Percentiles rank a stretch among this genome's conserved stretches.
These are phyloP conservation scores for Papilionanthe hybrid DNA, from an alignment of 116 monocot species.

Conservation along the genomic window DNA sequence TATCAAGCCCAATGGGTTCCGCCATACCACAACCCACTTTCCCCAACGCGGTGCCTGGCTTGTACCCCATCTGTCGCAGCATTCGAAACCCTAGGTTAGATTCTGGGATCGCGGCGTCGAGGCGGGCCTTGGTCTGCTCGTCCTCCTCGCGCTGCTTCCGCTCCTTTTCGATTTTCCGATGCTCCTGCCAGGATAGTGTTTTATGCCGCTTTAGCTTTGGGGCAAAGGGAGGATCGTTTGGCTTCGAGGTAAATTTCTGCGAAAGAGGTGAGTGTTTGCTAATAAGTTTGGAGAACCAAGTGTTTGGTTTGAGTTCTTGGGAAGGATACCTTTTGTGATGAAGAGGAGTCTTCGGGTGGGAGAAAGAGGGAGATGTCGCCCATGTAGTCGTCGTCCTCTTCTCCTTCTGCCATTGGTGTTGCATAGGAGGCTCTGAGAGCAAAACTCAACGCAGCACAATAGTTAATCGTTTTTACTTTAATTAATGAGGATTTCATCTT, in stretches of 20 bases:
- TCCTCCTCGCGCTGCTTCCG: conserved; percentile 49
- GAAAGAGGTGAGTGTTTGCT: not conserved
- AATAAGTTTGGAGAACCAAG: not conserved
- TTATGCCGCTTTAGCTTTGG: conserved; percentile 25
- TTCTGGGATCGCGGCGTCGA: conserved; percentile 38
- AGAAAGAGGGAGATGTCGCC: conserved; percentile 53
- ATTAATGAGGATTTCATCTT: too few relatives aligned
- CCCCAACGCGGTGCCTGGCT: conserved; percentile 37
- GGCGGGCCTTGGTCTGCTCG: conserved; percentile 29
- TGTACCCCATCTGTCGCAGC: conserved; percentile 49
- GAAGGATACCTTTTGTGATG: conserved; percentile 18
- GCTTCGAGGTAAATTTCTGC: conserved; percentile 6
- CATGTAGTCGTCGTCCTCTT: conserved; percentile 52
- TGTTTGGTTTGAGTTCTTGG: conserved; percentile 4
- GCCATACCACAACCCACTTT: conserved; percentile 27
- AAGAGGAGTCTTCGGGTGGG: conserved; percentile 16
- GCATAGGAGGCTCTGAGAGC: not conserved
- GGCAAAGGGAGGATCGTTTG: conserved; percentile 1
- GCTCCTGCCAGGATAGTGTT: conserved; percentile 39
- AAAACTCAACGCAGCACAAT: not conserved
- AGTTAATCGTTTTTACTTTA: too few relatives aligned
- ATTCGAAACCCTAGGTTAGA: conserved; percentile 51
- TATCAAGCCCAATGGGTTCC: conserved; percentile 38
- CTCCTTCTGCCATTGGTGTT: conserved; percentile 22
- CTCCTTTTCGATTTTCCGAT: conserved; percentile 25